These are phyloP conservation scores for Elsinoe necatrix DNA, from an alignment of 2,329 filamentous ascomycete species.

Conservation along the genomic window DNA sequence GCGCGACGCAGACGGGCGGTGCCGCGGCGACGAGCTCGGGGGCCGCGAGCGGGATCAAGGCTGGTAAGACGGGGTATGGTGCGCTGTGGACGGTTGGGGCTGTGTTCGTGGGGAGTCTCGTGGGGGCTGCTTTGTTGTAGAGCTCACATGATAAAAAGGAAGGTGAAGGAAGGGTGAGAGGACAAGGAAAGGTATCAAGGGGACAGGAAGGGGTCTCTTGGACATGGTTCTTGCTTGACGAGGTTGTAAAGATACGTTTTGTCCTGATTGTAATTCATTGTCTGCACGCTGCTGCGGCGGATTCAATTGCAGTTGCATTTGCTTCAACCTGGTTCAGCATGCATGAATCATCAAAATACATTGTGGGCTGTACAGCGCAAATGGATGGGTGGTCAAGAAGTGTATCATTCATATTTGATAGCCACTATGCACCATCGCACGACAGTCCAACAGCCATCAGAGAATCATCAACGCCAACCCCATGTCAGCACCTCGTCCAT, in stretches of 20 bases:
- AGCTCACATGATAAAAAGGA: background rate
- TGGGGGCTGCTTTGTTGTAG: conserved; percentile 12
- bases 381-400: conserved; percentile 1
- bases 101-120: background rate
- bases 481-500: background rate
- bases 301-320: background rate
- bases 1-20: conserved; percentile 17
- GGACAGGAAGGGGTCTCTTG: background rate
- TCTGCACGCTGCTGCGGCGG: background rate
- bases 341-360: no score
- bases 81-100: background rate
- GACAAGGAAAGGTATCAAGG: background rate
- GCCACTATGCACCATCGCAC: background rate
- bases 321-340: no score
- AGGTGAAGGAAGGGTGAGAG: no score
- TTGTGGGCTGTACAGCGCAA: no score
- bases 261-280: background rate
- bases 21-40: background rate
- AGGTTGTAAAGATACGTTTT: background rate
- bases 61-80: conserved; percentile 4
- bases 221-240: conserved; percentile 1
- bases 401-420: conserved; percentile 1
- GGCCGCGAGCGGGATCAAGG: background rate
- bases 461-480: background rate
- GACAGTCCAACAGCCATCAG: background rate